Conservation (phyloP, 495 filamentous ascomycete species). For the Xylaria telfairii region DNA sequence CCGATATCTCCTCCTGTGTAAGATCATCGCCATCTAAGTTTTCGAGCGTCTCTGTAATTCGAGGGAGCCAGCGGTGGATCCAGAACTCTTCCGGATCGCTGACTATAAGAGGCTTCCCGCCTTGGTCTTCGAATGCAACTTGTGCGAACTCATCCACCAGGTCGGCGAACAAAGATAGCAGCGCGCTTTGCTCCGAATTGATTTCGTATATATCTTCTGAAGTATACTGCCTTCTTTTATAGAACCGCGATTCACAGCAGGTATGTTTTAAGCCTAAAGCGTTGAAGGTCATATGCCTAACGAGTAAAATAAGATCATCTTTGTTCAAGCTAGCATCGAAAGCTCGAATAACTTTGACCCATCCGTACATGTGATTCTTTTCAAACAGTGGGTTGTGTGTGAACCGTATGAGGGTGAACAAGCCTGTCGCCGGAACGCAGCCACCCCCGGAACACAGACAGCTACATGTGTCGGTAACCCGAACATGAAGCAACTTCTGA, state of each 20-base stretch:
- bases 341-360: background rate
- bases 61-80: constrained; percentile 7
- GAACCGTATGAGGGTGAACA: too few species aligned
- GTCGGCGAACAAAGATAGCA: background rate
- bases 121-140: background rate
- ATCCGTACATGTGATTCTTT: background rate
- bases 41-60: background rate
- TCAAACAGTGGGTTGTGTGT: too few species aligned
- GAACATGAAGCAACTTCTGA: constrained; percentile 2
- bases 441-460: background rate
- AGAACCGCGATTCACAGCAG: too few species aligned
- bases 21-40: background rate
- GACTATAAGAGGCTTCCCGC: background rate
- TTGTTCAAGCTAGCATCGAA: background rate
- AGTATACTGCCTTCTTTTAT: background rate
- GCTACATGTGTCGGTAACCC: background rate
- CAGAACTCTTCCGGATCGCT: constrained; percentile 5
- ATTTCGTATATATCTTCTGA: constrained; percentile 3
- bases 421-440: background rate
- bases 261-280: constrained; percentile 4
- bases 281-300: constrained; percentile 1
- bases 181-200: background rate
- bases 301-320: background rate
- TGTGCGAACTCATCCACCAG: background rate
- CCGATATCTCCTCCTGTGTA: background rate